phyloP scores from a whole-genome alignment of 345 rosid genomes.

The Pseudoturritis turrita region DNA sequence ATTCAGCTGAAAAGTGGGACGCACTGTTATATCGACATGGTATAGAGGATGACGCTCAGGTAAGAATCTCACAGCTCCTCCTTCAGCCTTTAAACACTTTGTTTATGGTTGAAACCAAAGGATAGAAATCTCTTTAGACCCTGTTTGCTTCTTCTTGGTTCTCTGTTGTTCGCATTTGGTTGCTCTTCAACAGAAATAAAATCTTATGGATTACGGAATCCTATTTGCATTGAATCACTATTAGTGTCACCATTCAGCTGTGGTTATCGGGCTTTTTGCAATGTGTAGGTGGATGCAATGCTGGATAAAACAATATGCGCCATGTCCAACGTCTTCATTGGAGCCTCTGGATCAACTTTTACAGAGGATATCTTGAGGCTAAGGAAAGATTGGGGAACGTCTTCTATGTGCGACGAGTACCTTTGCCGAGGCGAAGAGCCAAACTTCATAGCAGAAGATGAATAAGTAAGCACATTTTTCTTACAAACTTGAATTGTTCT shows the following conservation, averaged over 20 bases:
- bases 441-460: conserved; percentile 64
- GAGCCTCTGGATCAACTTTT: conserved; percentile 77
- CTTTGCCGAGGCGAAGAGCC: conserved; percentile 87
- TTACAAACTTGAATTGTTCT: neutral
- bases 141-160: too few relatives aligned
- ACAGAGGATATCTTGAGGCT: conserved; percentile 83
- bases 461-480: conserved; percentile 26
- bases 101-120: too few relatives aligned
- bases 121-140: too few relatives aligned
- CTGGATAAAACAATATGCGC: conserved; percentile 88
- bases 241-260: too few relatives aligned
- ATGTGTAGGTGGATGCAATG: conserved; percentile 86
- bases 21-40: conserved; percentile 74
- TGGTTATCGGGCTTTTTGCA: too few relatives aligned
- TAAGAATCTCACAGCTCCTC: conserved; percentile 26
- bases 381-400: conserved; percentile 76
- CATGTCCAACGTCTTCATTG: conserved; percentile 71
- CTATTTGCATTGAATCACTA: too few relatives aligned
- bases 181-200: too few relatives aligned
- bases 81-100: too few relatives aligned
- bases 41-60: conserved; percentile 71
- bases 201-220: too few relatives aligned
- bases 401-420: conserved; percentile 81
- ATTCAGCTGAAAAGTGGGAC: conserved; percentile 93
- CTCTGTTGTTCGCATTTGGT: too few relatives aligned